Percentiles rank a stretch among this genome's conserved stretches.
Conservation (phyloP, 2,329 filamentous ascomycete species). For the Colletotrichum sp. region DNA sequence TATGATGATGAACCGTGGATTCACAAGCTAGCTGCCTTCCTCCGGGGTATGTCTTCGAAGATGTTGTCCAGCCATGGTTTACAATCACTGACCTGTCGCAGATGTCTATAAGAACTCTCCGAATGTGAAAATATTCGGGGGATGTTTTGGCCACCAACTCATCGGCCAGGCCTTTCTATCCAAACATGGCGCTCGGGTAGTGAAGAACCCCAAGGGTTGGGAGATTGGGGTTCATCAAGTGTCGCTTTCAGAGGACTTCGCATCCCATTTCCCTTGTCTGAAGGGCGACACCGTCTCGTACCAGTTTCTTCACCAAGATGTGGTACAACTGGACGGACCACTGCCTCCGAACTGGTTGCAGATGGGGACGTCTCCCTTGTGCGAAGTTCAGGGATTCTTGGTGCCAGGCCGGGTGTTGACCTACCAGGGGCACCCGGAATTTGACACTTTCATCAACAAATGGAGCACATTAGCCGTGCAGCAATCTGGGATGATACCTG, state of each 20-base stretch:
- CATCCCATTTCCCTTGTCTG: constrained; percentile 5
- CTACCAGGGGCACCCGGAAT: constrained; percentile 48
- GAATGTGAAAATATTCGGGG: constrained; percentile 43
- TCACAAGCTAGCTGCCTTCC: constrained; percentile 20
- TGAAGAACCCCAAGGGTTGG: constrained; percentile 32
- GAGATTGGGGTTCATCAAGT: constrained; percentile 35
- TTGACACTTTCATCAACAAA: constrained; percentile 42
- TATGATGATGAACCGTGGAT: constrained; percentile 32
- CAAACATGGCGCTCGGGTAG: constrained; percentile 27
- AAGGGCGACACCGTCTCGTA: constrained; percentile 15
- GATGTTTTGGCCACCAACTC: constrained; percentile 48
- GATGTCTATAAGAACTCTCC: constrained; percentile 30
- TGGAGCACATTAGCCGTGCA: constrained; percentile 34
- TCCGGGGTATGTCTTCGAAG: constrained; percentile 7
- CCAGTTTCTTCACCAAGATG: constrained; percentile 45
- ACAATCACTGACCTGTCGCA: not conserved
- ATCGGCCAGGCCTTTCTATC: constrained; percentile 41
- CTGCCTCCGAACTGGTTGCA: constrained; percentile 20
- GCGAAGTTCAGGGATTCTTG: constrained; percentile 42
- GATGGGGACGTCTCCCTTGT: constrained; percentile 32
- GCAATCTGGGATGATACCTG: constrained; percentile 30
- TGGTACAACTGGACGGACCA: constrained; percentile 24
- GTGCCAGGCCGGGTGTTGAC: constrained; percentile 41
- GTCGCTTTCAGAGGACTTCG: constrained; percentile 26
- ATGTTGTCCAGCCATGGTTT: not conserved